A percentile compares a stretch with the other conserved stretches of the same genome.
Evolutionary conservation across 2,329 filamentous ascomycete species (phyloP).

Genomic region (Beauveria caledonica): DNA sequence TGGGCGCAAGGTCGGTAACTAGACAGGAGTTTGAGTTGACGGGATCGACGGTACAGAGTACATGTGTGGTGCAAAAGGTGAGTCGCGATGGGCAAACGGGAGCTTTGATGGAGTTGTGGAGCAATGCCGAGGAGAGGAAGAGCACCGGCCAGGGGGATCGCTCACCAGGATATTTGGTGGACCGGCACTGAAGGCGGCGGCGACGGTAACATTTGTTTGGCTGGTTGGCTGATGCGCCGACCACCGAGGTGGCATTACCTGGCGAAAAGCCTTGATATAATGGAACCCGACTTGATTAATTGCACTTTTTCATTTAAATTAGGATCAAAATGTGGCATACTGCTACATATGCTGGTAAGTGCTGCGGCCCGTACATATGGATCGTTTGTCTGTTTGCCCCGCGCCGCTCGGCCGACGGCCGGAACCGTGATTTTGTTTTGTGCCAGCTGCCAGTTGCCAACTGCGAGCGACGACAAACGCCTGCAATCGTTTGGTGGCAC

Average conservation of each 20-base stretch:
- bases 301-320: too few relatives aligned
- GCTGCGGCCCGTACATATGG: neutral
- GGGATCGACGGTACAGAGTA: neutral
- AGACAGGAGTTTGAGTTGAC: neutral
- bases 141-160: neutral
- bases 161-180: neutral
- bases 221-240: neutral
- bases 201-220: neutral
- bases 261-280: neutral
- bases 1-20: neutral
- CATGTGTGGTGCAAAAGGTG: neutral
- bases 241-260: neutral
- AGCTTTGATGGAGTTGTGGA: neutral
- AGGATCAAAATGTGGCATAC: too few relatives aligned
- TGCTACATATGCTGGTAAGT: neutral
- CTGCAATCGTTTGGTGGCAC: neutral
- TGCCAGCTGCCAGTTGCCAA: neutral
- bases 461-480: neutral
- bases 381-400: neutral
- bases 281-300: too few relatives aligned
- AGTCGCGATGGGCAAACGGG: neutral
- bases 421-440: too few relatives aligned
- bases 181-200: neutral
- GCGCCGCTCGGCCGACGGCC: neutral
- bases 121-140: neutral